phyloP scores from a whole-genome alignment of 257 asterid species.

The Apocynum venetum region DNA sequence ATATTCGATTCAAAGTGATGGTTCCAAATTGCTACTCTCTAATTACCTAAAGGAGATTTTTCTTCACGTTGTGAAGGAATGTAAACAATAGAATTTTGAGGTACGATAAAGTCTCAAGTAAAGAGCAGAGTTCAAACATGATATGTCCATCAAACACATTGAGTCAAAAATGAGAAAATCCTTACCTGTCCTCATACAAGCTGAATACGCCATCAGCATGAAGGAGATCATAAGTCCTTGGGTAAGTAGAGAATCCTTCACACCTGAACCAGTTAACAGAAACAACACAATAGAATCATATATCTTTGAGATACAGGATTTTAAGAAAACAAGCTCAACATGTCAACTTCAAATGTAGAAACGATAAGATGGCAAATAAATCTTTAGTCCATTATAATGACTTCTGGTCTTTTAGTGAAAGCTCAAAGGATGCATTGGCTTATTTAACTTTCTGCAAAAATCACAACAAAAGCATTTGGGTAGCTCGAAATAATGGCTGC shows the following conservation, averaged over 20 bases:
- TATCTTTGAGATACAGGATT: conserved; percentile 15
- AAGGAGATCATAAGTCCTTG: conserved; percentile 85
- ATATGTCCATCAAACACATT: not conserved
- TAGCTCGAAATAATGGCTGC: not conserved
- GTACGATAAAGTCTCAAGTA: not conserved
- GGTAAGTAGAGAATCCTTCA: conserved; percentile 94
- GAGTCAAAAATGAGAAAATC: not conserved
- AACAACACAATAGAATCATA: not conserved
- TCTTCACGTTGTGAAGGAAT: not conserved
- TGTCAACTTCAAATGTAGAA: not conserved
- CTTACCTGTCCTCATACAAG: conserved; percentile 77
- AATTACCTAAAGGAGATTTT: not conserved
- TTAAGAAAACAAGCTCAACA: not conserved
- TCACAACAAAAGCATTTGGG: not conserved
- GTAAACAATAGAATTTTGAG: not conserved
- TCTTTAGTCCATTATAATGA: not conserved
- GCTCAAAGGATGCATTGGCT: not conserved
- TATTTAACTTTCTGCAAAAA: not conserved
- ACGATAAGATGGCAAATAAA: not conserved
- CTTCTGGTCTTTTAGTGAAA: not conserved
- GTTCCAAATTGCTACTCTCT: not conserved
- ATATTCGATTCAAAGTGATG: not conserved
- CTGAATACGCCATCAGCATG: conserved; percentile 73
- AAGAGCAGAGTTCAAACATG: not conserved
- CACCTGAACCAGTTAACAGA: conserved; percentile 48